phyloP scores from a whole-genome alignment of 208 protist species.

The Trypanosoma avium region DNA sequence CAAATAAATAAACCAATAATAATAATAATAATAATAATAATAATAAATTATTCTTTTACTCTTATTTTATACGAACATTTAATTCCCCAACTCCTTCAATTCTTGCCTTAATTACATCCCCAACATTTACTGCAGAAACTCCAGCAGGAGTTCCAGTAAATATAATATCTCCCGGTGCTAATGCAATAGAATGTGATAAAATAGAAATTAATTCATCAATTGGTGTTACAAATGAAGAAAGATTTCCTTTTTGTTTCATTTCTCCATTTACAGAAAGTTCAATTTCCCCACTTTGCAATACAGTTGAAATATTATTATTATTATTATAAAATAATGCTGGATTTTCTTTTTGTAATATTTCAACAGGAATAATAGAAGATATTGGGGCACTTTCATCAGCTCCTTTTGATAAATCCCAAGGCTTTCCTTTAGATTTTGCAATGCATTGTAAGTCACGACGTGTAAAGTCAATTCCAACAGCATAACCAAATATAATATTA shows the following conservation, averaged over 20 bases:
- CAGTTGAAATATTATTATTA: neutral
- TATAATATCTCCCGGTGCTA: constrained; percentile 84
- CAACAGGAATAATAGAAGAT: constrained; percentile 41
- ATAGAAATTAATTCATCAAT: constrained; percentile 59
- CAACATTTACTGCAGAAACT: constrained; percentile 68
- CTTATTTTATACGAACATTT: constrained; percentile 34
- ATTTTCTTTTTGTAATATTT: constrained; percentile 27
- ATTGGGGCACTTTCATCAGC: constrained; percentile 72
- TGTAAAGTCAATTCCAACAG: constrained; percentile 87
- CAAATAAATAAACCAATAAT: constrained; percentile 26
- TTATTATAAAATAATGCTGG: constrained; percentile 44
- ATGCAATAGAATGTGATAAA: constrained; percentile 66
- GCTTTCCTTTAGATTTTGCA: constrained; percentile 66
- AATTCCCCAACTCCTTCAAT: constrained; percentile 65
- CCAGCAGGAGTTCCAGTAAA: constrained; percentile 86
- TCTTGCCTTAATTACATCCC: constrained; percentile 63
- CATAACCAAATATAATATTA: constrained; percentile 76
- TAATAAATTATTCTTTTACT: constrained; percentile 1
- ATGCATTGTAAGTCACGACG: constrained; percentile 78
- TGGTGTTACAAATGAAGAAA: constrained; percentile 62
- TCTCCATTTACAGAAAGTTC: constrained; percentile 70
- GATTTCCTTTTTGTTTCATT: constrained; percentile 53
- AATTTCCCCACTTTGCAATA: constrained; percentile 42
- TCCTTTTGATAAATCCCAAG: constrained; percentile 88
- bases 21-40: constrained; percentile 27